phyloP scores from a whole-genome alignment of 2,329 filamentous ascomycete species.

The Erysiphe pulchra region DNA sequence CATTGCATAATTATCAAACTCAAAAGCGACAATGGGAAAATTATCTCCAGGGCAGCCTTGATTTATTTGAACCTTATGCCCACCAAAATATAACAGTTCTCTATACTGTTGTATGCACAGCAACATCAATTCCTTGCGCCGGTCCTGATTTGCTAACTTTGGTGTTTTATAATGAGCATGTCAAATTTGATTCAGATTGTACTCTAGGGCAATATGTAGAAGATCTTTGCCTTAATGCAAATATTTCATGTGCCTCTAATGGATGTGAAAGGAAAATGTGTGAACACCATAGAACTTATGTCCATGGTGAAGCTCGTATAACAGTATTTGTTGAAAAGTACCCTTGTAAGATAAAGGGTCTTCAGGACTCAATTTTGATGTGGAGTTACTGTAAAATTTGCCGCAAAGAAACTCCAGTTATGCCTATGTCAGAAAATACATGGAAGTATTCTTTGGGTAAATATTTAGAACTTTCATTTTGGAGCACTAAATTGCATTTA shows the following conservation, averaged over 20 bases:
- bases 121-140: slow-evolving; percentile 76
- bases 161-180: slow-evolving; percentile 81
- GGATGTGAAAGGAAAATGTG: slow-evolving; percentile 73
- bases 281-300: slow-evolving; percentile 88
- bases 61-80: slow-evolving; percentile 80
- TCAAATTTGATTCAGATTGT: slow-evolving; percentile 54
- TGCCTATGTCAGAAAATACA: slow-evolving; percentile 75
- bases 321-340: slow-evolving; percentile 71
- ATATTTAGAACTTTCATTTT: slow-evolving; percentile 92
- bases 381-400: slow-evolving; percentile 94
- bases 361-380: slow-evolving; percentile 67
- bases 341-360: slow-evolving; percentile 34
- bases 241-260: slow-evolving; percentile 55
- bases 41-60: slow-evolving; percentile 66
- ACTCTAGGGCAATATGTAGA: slow-evolving; percentile 90
- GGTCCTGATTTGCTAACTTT: slow-evolving; percentile 79
- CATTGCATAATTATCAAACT: slow-evolving; percentile 75
- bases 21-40: slow-evolving; percentile 93
- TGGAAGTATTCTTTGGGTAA: slow-evolving; percentile 99
- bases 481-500: slow-evolving; percentile 61
- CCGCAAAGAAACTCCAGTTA: slow-evolving; percentile 67
- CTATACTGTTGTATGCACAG: slow-evolving; percentile 80
- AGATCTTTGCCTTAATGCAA: slow-evolving; percentile 54
- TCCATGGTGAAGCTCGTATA: slow-evolving; percentile 83
- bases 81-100: slow-evolving; percentile 93